Evolutionary conservation across 164 flowering plant genomes (phyloP).

Genomic region (Pachysandra terminalis): DNA sequence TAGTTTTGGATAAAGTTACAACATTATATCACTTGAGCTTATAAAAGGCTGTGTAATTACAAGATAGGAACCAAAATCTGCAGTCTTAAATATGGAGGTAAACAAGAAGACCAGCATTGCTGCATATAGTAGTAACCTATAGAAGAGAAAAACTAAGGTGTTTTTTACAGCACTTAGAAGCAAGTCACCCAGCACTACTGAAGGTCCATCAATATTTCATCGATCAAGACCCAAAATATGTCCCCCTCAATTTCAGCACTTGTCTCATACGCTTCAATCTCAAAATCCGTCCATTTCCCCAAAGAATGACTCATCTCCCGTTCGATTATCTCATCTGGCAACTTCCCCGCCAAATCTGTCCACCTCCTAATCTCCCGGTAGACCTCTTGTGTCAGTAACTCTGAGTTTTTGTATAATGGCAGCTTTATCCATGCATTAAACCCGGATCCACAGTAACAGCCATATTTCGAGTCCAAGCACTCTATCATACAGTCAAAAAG

Average conservation of each 20-base stretch:
- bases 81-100: background rate
- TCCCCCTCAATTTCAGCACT: slow-evolving; percentile 39
- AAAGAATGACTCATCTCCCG: slow-evolving; percentile 62
- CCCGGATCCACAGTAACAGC: slow-evolving; percentile 26
- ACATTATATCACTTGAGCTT: too few relatives aligned
- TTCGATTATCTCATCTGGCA: slow-evolving; percentile 61
- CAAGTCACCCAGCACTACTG: slow-evolving; percentile 11
- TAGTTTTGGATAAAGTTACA: too few relatives aligned
- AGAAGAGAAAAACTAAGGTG: background rate
- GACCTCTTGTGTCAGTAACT: slow-evolving; percentile 36
- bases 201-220: slow-evolving; percentile 59
- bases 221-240: slow-evolving; percentile 47
- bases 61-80: too few relatives aligned
- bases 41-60: too few relatives aligned
- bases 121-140: background rate
- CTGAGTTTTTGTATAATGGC: slow-evolving; percentile 25
- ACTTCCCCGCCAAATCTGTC: slow-evolving; percentile 39
- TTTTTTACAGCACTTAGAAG: background rate
- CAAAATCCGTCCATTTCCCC: slow-evolving; percentile 72
- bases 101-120: background rate
- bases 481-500: slow-evolving; percentile 65
- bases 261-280: slow-evolving; percentile 50
- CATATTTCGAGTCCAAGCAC: slow-evolving; percentile 44
- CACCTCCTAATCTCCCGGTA: slow-evolving; percentile 47
- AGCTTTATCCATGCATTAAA: slow-evolving; percentile 37